These are phyloP conservation scores for Collybiopsis luxurians DNA, from an alignment of 768 basidiomycete species.

Conservation along the genomic window DNA sequence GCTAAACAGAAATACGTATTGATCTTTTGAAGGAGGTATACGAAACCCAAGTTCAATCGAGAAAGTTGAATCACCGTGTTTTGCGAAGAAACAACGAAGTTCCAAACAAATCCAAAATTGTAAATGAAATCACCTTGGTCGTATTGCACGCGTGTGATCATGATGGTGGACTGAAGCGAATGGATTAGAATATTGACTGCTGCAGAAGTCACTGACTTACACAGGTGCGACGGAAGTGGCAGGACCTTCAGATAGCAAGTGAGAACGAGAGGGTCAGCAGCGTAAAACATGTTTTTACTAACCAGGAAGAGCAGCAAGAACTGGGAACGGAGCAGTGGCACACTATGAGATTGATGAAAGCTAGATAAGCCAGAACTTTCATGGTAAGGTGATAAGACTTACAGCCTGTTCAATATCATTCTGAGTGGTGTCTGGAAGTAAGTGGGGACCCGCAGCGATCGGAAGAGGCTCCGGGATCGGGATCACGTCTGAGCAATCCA, in stretches of 20 bases:
- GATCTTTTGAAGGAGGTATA: no score
- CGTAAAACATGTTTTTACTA: background rate
- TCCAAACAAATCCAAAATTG: no score
- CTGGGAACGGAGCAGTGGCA: constrained; percentile 31
- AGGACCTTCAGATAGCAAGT: constrained; percentile 17
- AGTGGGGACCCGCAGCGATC: constrained; percentile 23
- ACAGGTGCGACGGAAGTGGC: constrained; percentile 27
- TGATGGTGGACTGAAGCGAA: background rate
- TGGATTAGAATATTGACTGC: background rate
- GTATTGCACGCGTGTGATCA: no score
- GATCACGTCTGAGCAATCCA: constrained; percentile 46
- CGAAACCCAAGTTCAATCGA: no score
- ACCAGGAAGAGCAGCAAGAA: constrained; percentile 23
- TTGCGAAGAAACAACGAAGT: no score
- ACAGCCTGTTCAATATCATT: constrained; percentile 28
- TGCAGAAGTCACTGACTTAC: constrained; percentile 15
- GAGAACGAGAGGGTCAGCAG: background rate
- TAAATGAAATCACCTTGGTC: no score
- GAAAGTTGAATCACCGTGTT: no score
- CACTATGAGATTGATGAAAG: constrained; percentile 17
- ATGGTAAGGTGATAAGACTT: background rate
- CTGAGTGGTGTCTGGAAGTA: constrained; percentile 29
- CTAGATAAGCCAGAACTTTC: no score
- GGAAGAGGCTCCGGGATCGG: constrained; percentile 24
- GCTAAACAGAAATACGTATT: no score